These are phyloP conservation scores for Seiridium cupressi DNA, from an alignment of 2,329 filamentous ascomycete genomes.

Conservation along the genomic window DNA sequence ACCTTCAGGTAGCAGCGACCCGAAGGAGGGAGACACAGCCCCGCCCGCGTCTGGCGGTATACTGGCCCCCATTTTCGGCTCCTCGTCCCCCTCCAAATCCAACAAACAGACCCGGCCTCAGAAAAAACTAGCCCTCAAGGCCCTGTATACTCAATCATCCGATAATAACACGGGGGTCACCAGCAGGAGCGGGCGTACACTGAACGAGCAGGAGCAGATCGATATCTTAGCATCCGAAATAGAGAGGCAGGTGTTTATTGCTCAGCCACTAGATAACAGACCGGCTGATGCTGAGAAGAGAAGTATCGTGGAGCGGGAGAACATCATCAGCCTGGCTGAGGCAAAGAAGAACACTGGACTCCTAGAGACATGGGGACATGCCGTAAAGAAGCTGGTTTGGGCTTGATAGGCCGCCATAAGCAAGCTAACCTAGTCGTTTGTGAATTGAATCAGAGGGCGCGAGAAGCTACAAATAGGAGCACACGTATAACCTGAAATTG, in stretches of 20 bases:
- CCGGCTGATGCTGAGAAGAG: constrained; percentile 40
- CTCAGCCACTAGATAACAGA: constrained; percentile 35
- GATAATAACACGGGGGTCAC: constrained; percentile 38
- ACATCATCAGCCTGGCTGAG: constrained; percentile 81
- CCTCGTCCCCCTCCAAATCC: constrained; percentile 14
- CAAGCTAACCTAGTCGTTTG: too few relatives aligned
- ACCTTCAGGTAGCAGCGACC: constrained; percentile 7
- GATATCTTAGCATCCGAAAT: constrained; percentile 74
- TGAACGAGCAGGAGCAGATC: constrained; percentile 56
- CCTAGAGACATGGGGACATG: constrained; percentile 83
- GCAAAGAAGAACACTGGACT: constrained; percentile 85
- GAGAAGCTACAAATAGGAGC: too few relatives aligned
- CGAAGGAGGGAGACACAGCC: not conserved
- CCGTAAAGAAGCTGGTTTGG: constrained; percentile 94
- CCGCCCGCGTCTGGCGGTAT: constrained; percentile 10
- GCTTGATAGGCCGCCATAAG: constrained; percentile 31
- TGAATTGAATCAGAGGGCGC: not conserved
- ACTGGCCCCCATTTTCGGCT: constrained; percentile 40
- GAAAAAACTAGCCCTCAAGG: constrained; percentile 54
- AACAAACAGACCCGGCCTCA: constrained; percentile 21
- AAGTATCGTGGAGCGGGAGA: constrained; percentile 53
- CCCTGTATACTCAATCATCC: constrained; percentile 52
- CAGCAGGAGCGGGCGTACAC: constrained; percentile 31
- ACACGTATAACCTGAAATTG: too few relatives aligned
- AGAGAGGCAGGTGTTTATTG: constrained; percentile 60